Evolutionary conservation across 371 early-diverging fungal species (phyloP).

Genomic region (Mucor piriformis): DNA sequence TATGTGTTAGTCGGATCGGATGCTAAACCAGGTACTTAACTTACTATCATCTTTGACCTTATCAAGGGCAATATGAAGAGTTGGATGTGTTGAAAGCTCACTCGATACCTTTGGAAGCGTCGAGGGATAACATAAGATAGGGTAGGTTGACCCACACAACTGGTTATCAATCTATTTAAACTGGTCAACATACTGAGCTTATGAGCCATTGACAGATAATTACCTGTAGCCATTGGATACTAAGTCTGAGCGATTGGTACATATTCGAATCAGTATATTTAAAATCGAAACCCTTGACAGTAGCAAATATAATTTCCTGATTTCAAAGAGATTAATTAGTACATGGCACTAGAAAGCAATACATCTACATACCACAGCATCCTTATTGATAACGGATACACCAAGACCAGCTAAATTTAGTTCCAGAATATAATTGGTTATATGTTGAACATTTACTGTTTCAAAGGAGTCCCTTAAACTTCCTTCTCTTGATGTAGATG

Average conservation of each 20-base stretch:
- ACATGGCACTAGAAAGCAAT: background rate
- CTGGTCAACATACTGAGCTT: no score
- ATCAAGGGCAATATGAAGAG: slow-evolving; percentile 61
- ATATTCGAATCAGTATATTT: slow-evolving; percentile 70
- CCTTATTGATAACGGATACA: slow-evolving; percentile 71
- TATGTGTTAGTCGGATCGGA: background rate
- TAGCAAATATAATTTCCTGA: slow-evolving; percentile 80
- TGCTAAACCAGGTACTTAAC: slow-evolving; percentile 2
- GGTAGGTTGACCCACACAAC: slow-evolving; percentile 69
- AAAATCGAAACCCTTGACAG: slow-evolving; percentile 68
- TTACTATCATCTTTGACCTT: slow-evolving; percentile 75
- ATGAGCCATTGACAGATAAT: background rate
- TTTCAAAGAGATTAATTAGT: background rate
- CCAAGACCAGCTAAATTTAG: slow-evolving; percentile 68
- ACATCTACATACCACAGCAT: slow-evolving; percentile 28
- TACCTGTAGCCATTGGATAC: slow-evolving; percentile 77
- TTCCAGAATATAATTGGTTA: slow-evolving; percentile 35
- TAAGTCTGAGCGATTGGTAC: slow-evolving; percentile 64
- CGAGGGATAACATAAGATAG: slow-evolving; percentile 85
- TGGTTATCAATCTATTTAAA: slow-evolving; percentile 83
- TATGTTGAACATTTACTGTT: slow-evolving; percentile 46
- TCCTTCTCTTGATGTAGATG: slow-evolving; percentile 38
- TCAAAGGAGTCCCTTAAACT: slow-evolving; percentile 59
- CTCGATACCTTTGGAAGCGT: slow-evolving; percentile 61
- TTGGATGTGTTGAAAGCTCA: slow-evolving; percentile 54